phyloP scores from a whole-genome alignment of 2,329 filamentous ascomycete species.

The Venturiaceae sp. region DNA sequence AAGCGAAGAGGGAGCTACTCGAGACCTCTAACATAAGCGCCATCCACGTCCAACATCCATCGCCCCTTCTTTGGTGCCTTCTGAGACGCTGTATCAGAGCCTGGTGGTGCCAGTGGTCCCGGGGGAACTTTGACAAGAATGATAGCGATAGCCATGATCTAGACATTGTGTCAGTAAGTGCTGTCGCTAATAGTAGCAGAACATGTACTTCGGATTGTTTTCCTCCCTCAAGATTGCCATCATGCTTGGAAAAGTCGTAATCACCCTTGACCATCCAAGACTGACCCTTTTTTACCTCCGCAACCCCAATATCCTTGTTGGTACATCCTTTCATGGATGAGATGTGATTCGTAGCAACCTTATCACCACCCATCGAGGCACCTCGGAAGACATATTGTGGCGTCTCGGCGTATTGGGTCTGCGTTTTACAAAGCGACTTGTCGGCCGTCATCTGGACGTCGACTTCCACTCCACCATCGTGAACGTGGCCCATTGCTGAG shows the following conservation, averaged over 20 bases:
- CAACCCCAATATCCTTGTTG: neutral
- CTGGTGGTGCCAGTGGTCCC: neutral
- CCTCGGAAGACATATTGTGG: neutral
- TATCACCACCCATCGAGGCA: neutral
- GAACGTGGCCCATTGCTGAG: neutral
- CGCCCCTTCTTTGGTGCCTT: neutral
- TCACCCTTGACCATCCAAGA: slow-evolving; percentile 3
- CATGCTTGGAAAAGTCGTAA: neutral
- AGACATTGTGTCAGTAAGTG: neutral
- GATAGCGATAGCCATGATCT: slow-evolving; percentile 8
- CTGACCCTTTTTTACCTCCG: slow-evolving; percentile 4
- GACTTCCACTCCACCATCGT: neutral
- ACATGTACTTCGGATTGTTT: neutral
- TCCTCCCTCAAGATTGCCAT: neutral
- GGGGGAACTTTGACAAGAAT: neutral
- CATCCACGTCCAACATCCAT: neutral
- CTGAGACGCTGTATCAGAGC: neutral
- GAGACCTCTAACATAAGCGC: neutral
- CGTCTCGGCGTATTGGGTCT: slow-evolving; percentile 2
- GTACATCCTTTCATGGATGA: neutral
- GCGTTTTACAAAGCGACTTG: neutral
- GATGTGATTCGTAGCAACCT: slow-evolving; percentile 2
- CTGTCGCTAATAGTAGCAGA: neutral
- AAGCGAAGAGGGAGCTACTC: too few species aligned
- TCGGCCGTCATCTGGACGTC: neutral